Conservation (phyloP, 2,329 filamentous ascomycete genomes). For the Remersonia thermophila region DNA sequence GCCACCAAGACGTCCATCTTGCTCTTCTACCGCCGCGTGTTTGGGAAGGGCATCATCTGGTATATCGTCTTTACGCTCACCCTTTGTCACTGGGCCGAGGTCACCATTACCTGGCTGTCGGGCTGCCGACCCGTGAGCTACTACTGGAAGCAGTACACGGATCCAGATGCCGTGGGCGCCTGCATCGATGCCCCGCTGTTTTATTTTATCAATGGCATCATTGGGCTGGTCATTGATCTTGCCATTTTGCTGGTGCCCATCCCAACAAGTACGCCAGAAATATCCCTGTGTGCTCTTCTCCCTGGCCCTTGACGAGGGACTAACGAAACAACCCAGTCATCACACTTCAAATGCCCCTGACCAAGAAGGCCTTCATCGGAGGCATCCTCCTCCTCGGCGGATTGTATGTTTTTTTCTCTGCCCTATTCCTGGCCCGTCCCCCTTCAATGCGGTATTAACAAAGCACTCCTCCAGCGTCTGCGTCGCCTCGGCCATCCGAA, state of each 20-base stretch:
- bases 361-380: constrained; percentile 11
- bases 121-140: constrained; percentile 9
- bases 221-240: constrained; percentile 12
- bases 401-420: constrained; percentile 5
- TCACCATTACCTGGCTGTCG: constrained; percentile 11
- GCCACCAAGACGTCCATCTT: constrained; percentile 11
- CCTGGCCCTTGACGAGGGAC: too few relatives aligned
- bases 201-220: constrained; percentile 12
- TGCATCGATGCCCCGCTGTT: constrained; percentile 12
- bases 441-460: too few relatives aligned
- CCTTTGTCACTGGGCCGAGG: constrained; percentile 9
- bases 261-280: constrained; percentile 10
- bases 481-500: constrained; percentile 11
- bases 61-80: constrained; percentile 8
- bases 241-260: constrained; percentile 10
- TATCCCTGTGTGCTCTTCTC: background rate
- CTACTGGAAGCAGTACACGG: constrained; percentile 13
- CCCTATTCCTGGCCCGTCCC: background rate
- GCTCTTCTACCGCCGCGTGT: constrained; percentile 12
- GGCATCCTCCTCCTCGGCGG: constrained; percentile 12
- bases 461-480: constrained; percentile 4
- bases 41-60: constrained; percentile 9
- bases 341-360: constrained; percentile 9
- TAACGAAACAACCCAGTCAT: constrained; percentile 2
- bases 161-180: constrained; percentile 7